Percentiles rank a stretch among this genome's conserved stretches.
Evolutionary conservation across 2,329 filamentous ascomycete genomes (phyloP).

Genomic region (Esteya vermicola): DNA sequence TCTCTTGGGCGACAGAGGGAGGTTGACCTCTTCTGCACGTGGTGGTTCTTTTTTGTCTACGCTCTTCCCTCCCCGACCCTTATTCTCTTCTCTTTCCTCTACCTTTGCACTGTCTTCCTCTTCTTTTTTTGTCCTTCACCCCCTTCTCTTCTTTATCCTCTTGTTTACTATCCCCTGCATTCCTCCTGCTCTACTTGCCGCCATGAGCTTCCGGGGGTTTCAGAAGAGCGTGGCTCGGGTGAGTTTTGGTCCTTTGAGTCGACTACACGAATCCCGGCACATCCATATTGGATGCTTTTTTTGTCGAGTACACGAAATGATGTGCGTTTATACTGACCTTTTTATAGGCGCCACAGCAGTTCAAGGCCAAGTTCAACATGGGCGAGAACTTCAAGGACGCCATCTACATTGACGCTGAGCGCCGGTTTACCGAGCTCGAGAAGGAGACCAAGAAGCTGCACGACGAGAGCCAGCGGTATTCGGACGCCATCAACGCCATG

Average conservation of each 20-base stretch:
- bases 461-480: slow-evolving; percentile 95
- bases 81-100: neutral
- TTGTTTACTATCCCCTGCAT: neutral
- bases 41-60: too few relatives aligned
- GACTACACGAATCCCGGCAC: too few relatives aligned
- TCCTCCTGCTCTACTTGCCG: neutral
- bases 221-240: slow-evolving; percentile 80
- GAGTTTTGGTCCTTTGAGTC: slow-evolving; percentile 22
- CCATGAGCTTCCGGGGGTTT: slow-evolving; percentile 95
- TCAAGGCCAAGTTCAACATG: slow-evolving; percentile 88
- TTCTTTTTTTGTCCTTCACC: slow-evolving; percentile 1
- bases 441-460: slow-evolving; percentile 92
- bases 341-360: slow-evolving; percentile 65
- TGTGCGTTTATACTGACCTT: too few relatives aligned
- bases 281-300: too few relatives aligned
- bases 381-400: slow-evolving; percentile 92
- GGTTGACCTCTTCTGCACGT: too few relatives aligned
- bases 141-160: neutral
- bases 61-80: neutral
- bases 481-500: slow-evolving; percentile 97
- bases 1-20: too few relatives aligned
- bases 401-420: slow-evolving; percentile 87
- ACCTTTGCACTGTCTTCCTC: neutral
- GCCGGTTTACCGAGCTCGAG: slow-evolving; percentile 87
- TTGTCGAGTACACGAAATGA: too few relatives aligned